Conservation (phyloP, 176 grass and related monocot species). For the Alloteropsis semialata region DNA sequence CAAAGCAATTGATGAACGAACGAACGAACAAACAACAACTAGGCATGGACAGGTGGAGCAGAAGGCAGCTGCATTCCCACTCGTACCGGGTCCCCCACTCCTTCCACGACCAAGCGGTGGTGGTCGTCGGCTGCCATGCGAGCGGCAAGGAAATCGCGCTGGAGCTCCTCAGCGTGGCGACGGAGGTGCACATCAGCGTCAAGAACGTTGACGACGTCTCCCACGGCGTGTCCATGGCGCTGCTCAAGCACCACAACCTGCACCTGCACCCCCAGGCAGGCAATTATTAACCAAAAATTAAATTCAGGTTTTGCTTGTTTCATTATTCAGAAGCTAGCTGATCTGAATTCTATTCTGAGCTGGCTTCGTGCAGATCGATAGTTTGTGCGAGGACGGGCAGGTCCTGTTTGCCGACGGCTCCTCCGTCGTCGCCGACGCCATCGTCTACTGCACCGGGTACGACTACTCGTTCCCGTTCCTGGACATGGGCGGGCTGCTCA, state of each 20-base stretch:
- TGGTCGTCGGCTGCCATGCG: conserved; percentile 5
- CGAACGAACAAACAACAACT: too few species aligned
- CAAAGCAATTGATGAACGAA: too few species aligned
- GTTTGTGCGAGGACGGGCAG: conserved; percentile 4
- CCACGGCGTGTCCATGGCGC: background rate
- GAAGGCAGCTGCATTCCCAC: too few species aligned
- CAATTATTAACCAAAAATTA: too few species aligned
- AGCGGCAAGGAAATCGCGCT: conserved; percentile 46
- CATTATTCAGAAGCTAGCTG: too few species aligned
- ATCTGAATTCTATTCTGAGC: too few species aligned
- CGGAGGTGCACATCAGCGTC: conserved; percentile 30
- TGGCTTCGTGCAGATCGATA: background rate
- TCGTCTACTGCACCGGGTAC: conserved; percentile 50
- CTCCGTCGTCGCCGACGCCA: conserved; percentile 11
- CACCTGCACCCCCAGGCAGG: conserved; percentile 9
- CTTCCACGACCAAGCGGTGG: too few species aligned
- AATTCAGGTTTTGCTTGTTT: background rate
- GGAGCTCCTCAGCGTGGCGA: conserved; percentile 20
- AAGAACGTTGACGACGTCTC: background rate
- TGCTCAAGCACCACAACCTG: conserved; percentile 17
- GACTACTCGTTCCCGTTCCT: conserved; percentile 41
- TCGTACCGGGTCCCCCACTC: too few species aligned
- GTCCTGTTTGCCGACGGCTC: conserved; percentile 31
- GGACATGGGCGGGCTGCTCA: conserved; percentile 11
- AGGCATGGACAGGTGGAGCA: too few species aligned